A percentile compares a stretch with the other conserved stretches of the same genome.
Evolutionary conservation across 768 basidiomycete genomes (phyloP).

Genomic region (Ramaria rubella): DNA sequence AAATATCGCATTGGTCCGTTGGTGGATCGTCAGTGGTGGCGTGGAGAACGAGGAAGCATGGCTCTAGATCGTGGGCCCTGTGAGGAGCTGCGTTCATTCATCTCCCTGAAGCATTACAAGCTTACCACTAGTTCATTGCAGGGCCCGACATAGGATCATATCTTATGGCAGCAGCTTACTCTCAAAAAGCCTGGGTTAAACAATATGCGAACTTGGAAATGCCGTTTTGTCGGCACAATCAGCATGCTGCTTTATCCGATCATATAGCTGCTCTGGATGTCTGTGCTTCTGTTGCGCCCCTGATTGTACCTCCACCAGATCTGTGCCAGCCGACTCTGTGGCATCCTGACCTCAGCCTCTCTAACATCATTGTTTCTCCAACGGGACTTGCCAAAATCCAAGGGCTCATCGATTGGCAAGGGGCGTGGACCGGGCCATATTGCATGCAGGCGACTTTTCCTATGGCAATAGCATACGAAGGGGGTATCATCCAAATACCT

Average conservation of each 20-base stretch:
- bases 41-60: neutral
- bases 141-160: too few species aligned
- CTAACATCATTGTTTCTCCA: conserved; percentile 14
- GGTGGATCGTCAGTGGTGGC: neutral
- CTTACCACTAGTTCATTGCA: too few species aligned
- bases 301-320: neutral
- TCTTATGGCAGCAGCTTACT: too few species aligned
- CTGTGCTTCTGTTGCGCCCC: neutral
- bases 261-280: neutral
- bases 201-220: too few species aligned
- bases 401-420: conserved; percentile 19
- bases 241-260: too few species aligned
- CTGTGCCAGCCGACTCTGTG: conserved; percentile 11
- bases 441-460: conserved; percentile 3
- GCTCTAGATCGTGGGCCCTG: neutral
- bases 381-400: conserved; percentile 2
- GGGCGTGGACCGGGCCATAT: neutral
- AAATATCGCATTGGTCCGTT: neutral
- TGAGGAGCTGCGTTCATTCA: too few species aligned
- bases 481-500: neutral
- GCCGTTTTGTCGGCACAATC: too few species aligned
- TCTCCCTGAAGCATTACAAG: too few species aligned
- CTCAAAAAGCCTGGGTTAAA: too few species aligned
- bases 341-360: conserved; percentile 17
- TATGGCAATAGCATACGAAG: neutral